Percentiles rank a stretch among this genome's conserved stretches.
phyloP scores from a whole-genome alignment of 2,329 filamentous ascomycete genomes.

The Talaromyces sp. region DNA sequence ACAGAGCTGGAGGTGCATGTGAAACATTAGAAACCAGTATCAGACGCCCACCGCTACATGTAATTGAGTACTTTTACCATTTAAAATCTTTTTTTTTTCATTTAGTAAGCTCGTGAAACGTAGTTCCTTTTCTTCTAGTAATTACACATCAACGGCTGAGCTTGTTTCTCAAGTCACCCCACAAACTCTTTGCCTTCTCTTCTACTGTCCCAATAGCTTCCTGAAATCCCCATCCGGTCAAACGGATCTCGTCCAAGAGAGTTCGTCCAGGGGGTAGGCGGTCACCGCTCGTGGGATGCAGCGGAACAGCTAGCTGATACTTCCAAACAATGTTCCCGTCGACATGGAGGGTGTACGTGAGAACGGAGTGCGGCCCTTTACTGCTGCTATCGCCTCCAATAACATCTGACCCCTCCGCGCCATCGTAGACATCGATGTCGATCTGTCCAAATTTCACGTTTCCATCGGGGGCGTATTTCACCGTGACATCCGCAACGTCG shows the following conservation, averaged over 20 bases:
- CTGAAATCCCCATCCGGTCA: conserved; percentile 18
- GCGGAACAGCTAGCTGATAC: conserved; percentile 36
- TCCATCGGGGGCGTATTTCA: conserved; percentile 78
- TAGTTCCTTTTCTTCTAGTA: neutral
- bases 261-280: conserved; percentile 27
- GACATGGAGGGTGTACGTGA: conserved; percentile 77
- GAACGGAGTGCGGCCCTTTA: conserved; percentile 46
- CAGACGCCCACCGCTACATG: too few relatives aligned
- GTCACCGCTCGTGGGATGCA: conserved; percentile 13
- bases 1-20: too few relatives aligned
- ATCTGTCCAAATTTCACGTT: conserved; percentile 85
- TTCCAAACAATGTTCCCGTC: conserved; percentile 77
- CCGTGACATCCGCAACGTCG: conserved; percentile 73
- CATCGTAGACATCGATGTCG: conserved; percentile 64
- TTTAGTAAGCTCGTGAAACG: too few relatives aligned
- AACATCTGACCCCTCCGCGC: conserved; percentile 24
- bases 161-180: conserved; percentile 11
- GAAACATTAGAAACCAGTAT: too few relatives aligned
- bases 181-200: conserved; percentile 11
- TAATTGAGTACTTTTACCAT: neutral
- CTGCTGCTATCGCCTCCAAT: neutral
- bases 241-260: conserved; percentile 21
- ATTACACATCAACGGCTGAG: conserved; percentile 9
- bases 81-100: too few relatives aligned
- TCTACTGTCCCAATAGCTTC: conserved; percentile 18